Conservation (phyloP, 1,139 yeast genomes). For the Entelexis sorbosivorans region DNA sequence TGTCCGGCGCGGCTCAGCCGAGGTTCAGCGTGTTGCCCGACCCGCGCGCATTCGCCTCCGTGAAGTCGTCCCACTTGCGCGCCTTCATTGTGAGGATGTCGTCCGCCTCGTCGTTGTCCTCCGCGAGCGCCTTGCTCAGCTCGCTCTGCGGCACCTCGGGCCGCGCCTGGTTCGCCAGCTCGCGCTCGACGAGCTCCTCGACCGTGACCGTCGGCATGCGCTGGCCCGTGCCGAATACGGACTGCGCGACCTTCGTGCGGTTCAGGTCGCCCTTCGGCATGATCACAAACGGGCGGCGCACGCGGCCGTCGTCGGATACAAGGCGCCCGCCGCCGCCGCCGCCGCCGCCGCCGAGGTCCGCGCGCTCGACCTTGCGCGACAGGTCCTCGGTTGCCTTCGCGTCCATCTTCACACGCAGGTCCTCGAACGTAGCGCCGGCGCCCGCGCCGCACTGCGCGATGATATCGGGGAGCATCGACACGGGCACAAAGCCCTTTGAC, state of each 20-base stretch:
- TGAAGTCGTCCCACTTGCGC: conserved; percentile 87
- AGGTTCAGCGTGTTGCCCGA: conserved; percentile 81
- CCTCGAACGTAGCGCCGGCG: conserved; percentile 11
- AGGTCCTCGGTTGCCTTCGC: neutral
- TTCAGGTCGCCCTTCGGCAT: conserved; percentile 3
- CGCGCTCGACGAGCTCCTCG: conserved; percentile 82
- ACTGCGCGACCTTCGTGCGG: conserved; percentile 46
- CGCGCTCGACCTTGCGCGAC: conserved; percentile 12
- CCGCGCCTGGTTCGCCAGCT: conserved; percentile 43
- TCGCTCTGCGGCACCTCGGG: conserved; percentile 1
- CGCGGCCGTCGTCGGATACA: conserved; percentile 50
- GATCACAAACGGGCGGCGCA: conserved; percentile 74
- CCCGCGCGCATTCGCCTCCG: conserved; percentile 73
- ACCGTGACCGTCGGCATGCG: conserved; percentile 88
- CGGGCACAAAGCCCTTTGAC: conserved; percentile 8
- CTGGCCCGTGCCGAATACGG: conserved; percentile 88
- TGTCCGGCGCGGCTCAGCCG: conserved; percentile 37
- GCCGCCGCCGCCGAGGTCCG: neutral
- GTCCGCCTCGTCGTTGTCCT: conserved; percentile 29
- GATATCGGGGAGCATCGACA: neutral
- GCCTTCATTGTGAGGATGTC: conserved; percentile 50
- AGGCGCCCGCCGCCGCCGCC: conserved; percentile 23
- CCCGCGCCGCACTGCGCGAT: neutral
- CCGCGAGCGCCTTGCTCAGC: conserved; percentile 53
- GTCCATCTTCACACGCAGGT: neutral